Evolutionary conservation across 2,329 filamentous ascomycete genomes (phyloP).

Genomic region (Cladophialophora bantiana): DNA sequence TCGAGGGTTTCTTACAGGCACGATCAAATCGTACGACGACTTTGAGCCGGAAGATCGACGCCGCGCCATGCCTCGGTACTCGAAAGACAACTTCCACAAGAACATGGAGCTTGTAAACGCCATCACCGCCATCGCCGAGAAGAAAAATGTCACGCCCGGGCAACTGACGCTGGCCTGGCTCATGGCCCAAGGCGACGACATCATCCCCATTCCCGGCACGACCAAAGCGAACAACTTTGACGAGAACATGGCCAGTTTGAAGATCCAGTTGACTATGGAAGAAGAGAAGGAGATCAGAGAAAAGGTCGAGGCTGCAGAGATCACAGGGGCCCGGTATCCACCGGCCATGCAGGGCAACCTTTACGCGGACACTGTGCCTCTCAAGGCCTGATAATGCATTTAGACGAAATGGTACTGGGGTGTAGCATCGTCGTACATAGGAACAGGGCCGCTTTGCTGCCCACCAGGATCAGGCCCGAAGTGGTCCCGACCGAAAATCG

Average conservation of each 20-base stretch:
- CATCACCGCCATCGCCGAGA: conserved; percentile 53
- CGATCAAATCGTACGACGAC: conserved; percentile 55
- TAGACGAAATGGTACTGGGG: not conserved
- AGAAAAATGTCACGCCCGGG: conserved; percentile 53
- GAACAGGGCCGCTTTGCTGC: no score
- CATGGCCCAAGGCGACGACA: conserved; percentile 46
- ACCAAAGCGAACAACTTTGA: conserved; percentile 44
- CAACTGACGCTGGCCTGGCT: conserved; percentile 62
- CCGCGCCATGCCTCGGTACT: conserved; percentile 56
- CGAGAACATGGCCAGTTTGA: conserved; percentile 35
- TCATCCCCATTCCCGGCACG: conserved; percentile 54
- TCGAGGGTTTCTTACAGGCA: conserved; percentile 61
- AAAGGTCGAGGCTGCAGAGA: conserved; percentile 44
- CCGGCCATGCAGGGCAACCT: conserved; percentile 5
- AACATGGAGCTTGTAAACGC: conserved; percentile 58
- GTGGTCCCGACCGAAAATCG: no score
- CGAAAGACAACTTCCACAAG: conserved; percentile 56
- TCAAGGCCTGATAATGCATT: conserved; percentile 1
- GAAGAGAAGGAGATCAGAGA: conserved; percentile 60
- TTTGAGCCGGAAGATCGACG: conserved; percentile 57
- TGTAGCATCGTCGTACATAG: not conserved
- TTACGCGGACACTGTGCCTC: conserved; percentile 17
- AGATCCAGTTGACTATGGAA: conserved; percentile 51
- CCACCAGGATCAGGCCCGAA: no score
- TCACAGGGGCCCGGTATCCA: conserved; percentile 16